phyloP scores from a whole-genome alignment of 2,329 filamentous ascomycete genomes.

The Cercospora beticola region DNA sequence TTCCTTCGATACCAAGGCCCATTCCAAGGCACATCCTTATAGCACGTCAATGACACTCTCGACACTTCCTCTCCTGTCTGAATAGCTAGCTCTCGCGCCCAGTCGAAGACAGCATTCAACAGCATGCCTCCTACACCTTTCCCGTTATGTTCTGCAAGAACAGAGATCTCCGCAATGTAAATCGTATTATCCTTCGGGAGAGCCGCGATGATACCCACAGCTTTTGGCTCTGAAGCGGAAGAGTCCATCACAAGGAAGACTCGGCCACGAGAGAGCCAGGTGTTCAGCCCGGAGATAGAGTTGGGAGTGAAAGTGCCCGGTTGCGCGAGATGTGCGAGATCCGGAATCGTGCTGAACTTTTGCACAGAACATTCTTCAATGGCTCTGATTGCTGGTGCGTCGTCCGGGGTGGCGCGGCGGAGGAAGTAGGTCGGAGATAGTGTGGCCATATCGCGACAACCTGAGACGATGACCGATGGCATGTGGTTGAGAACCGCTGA shows the following conservation, averaged over 20 bases:
- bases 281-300: background rate
- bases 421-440: background rate
- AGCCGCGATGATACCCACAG: constrained; percentile 15
- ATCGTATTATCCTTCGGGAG: constrained; percentile 12
- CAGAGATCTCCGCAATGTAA: constrained; percentile 18
- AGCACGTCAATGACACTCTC: constrained; percentile 18
- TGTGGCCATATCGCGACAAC: background rate
- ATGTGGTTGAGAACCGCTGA: background rate
- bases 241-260: constrained; percentile 11
- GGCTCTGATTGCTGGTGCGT: background rate
- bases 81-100: constrained; percentile 11
- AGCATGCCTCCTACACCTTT: constrained; percentile 18
- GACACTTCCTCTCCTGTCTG: background rate
- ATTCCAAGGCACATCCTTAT: constrained; percentile 23
- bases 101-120: constrained; percentile 15
- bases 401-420: constrained; percentile 7
- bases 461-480: background rate
- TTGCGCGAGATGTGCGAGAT: constrained; percentile 10
- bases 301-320: background rate
- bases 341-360: constrained; percentile 13
- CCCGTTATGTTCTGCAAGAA: constrained; percentile 4
- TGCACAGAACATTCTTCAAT: background rate
- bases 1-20: constrained; percentile 22
- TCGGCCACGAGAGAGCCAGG: constrained; percentile 15
- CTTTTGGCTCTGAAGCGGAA: background rate